Conservation (phyloP, 495 filamentous ascomycete genomes). For the Letharia columbiana region DNA sequence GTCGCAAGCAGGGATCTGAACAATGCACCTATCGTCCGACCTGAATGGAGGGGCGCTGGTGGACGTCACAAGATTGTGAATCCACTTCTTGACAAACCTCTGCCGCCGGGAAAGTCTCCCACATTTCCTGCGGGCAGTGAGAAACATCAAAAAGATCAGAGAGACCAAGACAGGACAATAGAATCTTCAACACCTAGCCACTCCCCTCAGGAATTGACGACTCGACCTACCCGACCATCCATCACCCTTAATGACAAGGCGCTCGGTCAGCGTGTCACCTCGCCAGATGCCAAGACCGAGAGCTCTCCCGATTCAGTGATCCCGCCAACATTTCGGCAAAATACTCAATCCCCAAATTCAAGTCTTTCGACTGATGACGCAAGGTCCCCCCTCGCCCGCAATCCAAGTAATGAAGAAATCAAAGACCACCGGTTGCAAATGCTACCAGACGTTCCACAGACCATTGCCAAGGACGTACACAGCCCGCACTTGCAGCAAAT, state of each 20-base stretch:
- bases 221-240: conserved; percentile 8
- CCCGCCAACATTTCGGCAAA: background rate
- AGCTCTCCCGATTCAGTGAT: background rate
- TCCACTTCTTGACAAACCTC: conserved; percentile 28
- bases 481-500: background rate
- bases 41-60: conserved; percentile 45
- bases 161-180: conserved; percentile 8
- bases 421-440: conserved; percentile 12
- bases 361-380: conserved; percentile 15
- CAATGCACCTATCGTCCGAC: conserved; percentile 30
- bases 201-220: background rate
- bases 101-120: conserved; percentile 23
- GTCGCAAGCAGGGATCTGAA: conserved; percentile 21
- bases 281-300: background rate
- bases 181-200: conserved; percentile 5
- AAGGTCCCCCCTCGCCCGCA: conserved; percentile 24
- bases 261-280: background rate
- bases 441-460: conserved; percentile 18
- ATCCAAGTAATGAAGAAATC: conserved; percentile 24
- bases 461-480: background rate
- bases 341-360: conserved; percentile 1
- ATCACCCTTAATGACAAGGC: conserved; percentile 11
- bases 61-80: conserved; percentile 39
- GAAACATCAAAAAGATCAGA: conserved; percentile 13
- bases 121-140: conserved; percentile 23